Evolutionary conservation across 2,329 filamentous ascomycete species (phyloP).

Genomic region (Pseudopithomyces maydicus): DNA sequence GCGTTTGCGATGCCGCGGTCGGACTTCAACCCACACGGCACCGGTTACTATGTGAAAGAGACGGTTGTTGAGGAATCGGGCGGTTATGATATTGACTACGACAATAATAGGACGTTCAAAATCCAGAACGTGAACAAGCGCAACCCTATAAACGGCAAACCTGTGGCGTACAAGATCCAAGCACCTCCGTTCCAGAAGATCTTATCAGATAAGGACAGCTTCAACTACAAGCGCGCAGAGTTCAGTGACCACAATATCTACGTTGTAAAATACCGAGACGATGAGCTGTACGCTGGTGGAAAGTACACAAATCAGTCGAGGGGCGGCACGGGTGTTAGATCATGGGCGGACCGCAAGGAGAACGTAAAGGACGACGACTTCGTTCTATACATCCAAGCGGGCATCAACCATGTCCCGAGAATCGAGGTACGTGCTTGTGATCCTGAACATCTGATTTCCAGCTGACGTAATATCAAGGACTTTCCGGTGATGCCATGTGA

Average conservation of each 20-base stretch:
- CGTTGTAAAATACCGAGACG: conserved; percentile 62
- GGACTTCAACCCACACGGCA: conserved; percentile 61
- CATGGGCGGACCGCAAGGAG: conserved; percentile 58
- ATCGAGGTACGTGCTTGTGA: conserved; percentile 47
- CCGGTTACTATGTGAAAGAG: conserved; percentile 54
- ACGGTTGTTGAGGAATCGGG: conserved; percentile 55
- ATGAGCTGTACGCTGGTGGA: conserved; percentile 65
- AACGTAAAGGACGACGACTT: conserved; percentile 61
- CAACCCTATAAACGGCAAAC: conserved; percentile 55
- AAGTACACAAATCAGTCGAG: conserved; percentile 66
- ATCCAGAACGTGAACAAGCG: conserved; percentile 52
- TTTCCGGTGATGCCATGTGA: conserved; percentile 66
- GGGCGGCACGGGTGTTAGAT: conserved; percentile 54
- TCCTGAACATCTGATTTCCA: not conserved
- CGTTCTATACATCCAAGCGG: conserved; percentile 63
- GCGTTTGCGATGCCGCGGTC: conserved; percentile 64
- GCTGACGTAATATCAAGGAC: conserved; percentile 40
- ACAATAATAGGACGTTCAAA: conserved; percentile 54
- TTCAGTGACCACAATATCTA: conserved; percentile 65
- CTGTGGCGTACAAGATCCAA: conserved; percentile 57
- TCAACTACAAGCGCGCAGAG: conserved; percentile 62
- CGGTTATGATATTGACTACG: conserved; percentile 55
- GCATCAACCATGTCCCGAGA: conserved; percentile 61
- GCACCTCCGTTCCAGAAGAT: conserved; percentile 58
- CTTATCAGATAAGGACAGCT: conserved; percentile 57